Evolutionary conservation across 352 stramenopile species (phyloP), one percentile per base, ranked within the genome.

Genomic region (Thalassiosira exigua): DNA sequence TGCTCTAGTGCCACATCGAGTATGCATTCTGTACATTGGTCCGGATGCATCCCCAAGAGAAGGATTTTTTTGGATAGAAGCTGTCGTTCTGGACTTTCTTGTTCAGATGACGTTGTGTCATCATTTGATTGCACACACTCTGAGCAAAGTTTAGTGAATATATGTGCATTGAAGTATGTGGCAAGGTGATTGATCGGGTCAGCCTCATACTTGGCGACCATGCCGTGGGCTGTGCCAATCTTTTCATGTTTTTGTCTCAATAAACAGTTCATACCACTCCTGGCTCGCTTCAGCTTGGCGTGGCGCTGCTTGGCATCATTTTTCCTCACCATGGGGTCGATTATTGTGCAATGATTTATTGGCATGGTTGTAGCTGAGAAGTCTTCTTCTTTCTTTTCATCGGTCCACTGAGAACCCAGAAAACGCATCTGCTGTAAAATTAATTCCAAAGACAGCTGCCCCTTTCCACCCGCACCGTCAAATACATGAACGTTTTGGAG

Each of bases 1-100:
- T 94, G 88, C 59, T 87, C 64, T 5, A 98, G 69, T 3, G 96
- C 95, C 12, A 95, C 84, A 75, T 98, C 95, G 7, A 98, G 69
- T 74, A 98, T 97, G 27, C 92, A 86, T 65, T 98, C 96, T 0
- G 96, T 98, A 5, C 92, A 94, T 85, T 98, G 90, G 67, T 98
- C 96, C 24, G 96, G 95, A 70, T 98, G 96, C 87, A 98, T 94
- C 1, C 96, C 96, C 0, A 98, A 73, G 12, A 98, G 85, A 19
- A 82, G 44, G 4, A 57, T n/a, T 11, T 7, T 69, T 68, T 22
- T 29, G 29, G 9, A 9, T n/a, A n/a, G n/a, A n/a, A 11, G 11
- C 39, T 17, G 39, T n/a, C 11, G n/a, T 11, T 48, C n/a, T 48
- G n/a, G n/a, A n/a, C n/a, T 48, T 11, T 48, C 39, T 48, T 48